These are phyloP conservation scores for Solanum sitiens DNA, from an alignment of 257 asterid species.

Conservation along the genomic window DNA sequence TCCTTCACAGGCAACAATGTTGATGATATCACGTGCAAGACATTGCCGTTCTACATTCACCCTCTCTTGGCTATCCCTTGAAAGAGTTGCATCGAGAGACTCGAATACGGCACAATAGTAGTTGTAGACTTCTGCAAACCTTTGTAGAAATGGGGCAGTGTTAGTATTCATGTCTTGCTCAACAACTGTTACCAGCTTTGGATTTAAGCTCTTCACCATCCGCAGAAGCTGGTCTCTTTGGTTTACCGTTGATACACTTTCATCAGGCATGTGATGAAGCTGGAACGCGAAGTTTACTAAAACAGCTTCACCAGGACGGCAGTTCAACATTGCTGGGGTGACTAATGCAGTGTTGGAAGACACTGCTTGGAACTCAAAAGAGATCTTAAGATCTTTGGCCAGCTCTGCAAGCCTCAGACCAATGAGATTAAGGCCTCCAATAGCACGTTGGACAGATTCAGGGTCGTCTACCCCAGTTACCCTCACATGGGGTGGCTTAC, in stretches of 20 bases:
- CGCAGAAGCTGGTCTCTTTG: slow-evolving; percentile 80
- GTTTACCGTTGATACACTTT: slow-evolving; percentile 74
- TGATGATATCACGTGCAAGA: slow-evolving; percentile 82
- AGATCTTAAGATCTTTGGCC: slow-evolving; percentile 46
- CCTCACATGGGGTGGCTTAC: slow-evolving; percentile 42
- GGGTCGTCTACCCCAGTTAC: slow-evolving; percentile 94
- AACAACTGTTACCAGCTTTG: slow-evolving; percentile 76
- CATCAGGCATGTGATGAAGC: slow-evolving; percentile 98
- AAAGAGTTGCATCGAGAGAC: slow-evolving; percentile 76
- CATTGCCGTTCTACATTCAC: slow-evolving; percentile 88
- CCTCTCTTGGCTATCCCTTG: slow-evolving; percentile 67
- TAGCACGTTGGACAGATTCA: slow-evolving; percentile 71
- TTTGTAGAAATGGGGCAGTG: slow-evolving; percentile 66
- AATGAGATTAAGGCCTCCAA: slow-evolving; percentile 58
- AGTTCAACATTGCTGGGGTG: slow-evolving; percentile 35
- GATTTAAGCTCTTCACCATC: slow-evolving; percentile 75
- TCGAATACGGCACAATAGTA: slow-evolving; percentile 78
- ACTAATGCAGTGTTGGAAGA: slow-evolving; percentile 58
- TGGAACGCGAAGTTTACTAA: slow-evolving; percentile 88
- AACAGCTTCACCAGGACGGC: slow-evolving; percentile 59
- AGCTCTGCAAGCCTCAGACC: slow-evolving; percentile 65
- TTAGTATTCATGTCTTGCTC: slow-evolving; percentile 91
- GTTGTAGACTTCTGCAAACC: slow-evolving; percentile 69
- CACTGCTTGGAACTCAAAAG: slow-evolving; percentile 61
- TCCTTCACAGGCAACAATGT: slow-evolving; percentile 86